Evolutionary conservation across 768 basidiomycete genomes (phyloP).

Genomic region (Dioszegia aurantiaca): DNA sequence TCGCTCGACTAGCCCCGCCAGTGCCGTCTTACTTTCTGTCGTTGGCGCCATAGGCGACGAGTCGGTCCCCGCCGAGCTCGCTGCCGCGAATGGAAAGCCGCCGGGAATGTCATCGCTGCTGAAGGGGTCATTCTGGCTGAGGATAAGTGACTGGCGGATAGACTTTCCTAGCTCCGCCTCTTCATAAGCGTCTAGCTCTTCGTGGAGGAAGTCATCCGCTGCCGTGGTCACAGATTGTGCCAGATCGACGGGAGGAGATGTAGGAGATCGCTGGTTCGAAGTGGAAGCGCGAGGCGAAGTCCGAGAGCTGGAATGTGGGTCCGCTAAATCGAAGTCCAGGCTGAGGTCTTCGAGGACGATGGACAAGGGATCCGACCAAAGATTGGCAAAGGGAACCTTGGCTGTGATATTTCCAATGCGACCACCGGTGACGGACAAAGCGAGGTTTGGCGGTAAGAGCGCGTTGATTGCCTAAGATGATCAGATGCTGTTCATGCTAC

Average conservation of each 20-base stretch:
- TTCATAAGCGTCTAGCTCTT: constrained; percentile 71
- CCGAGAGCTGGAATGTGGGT: constrained; percentile 45
- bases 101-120: constrained; percentile 32
- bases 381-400: constrained; percentile 61
- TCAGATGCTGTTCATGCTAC: not conserved
- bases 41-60: constrained; percentile 21
- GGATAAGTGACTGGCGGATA: constrained; percentile 57
- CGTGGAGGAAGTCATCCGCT: constrained; percentile 80
- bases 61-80: not conserved
- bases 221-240: constrained; percentile 77
- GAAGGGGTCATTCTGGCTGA: constrained; percentile 39
- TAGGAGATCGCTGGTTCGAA: not conserved
- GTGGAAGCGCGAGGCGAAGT: constrained; percentile 27
- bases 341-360: constrained; percentile 41
- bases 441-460: constrained; percentile 61
- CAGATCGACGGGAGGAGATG: constrained; percentile 55
- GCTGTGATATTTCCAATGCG: constrained; percentile 71
- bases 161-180: constrained; percentile 70
- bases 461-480: constrained; percentile 66
- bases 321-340: constrained; percentile 32
- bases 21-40: constrained; percentile 47
- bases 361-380: constrained; percentile 42
- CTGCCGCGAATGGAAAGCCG: constrained; percentile 27
- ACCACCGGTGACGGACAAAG: constrained; percentile 68
- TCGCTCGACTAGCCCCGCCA: constrained; percentile 52